phyloP scores from a whole-genome alignment of 2,329 filamentous ascomycete species.

The Penicillium fuscoglaucum region DNA sequence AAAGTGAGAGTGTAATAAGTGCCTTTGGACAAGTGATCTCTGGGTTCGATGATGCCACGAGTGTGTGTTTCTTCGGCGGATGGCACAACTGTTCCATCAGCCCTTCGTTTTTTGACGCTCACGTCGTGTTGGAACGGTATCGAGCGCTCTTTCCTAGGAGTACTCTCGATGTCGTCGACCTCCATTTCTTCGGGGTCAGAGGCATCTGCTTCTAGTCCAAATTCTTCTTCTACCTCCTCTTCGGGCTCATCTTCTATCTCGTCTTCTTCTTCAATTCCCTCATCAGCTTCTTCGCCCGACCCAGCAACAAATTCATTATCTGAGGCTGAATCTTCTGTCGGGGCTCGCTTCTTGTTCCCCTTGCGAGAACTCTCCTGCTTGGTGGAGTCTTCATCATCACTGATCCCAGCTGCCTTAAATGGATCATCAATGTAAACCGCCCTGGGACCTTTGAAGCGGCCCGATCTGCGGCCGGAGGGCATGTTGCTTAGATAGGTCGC shows the following conservation, averaged over 20 bases:
- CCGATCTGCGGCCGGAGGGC: slow-evolving; percentile 36
- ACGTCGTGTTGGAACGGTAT: slow-evolving; percentile 1
- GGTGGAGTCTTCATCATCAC: slow-evolving; percentile 30
- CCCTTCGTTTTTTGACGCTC: slow-evolving; percentile 15
- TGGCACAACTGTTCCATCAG: slow-evolving; percentile 22
- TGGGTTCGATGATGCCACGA: slow-evolving; percentile 39
- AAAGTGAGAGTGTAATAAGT: slow-evolving; percentile 52
- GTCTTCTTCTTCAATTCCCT: slow-evolving; percentile 16
- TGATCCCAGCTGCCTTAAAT: slow-evolving; percentile 37
- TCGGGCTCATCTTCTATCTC: slow-evolving; percentile 19
- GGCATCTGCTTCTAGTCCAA: slow-evolving; percentile 23
- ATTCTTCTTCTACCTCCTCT: slow-evolving; percentile 19
- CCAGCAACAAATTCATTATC: slow-evolving; percentile 39
- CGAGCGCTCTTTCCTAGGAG: slow-evolving; percentile 11
- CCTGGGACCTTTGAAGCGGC: slow-evolving; percentile 33
- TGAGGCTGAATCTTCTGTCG: slow-evolving; percentile 26
- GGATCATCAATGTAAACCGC: slow-evolving; percentile 39
- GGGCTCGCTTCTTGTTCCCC: slow-evolving; percentile 19
- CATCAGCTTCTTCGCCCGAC: slow-evolving; percentile 20
- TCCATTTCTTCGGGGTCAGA: slow-evolving; percentile 23
- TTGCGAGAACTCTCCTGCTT: slow-evolving; percentile 4
- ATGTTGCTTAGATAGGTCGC: slow-evolving; percentile 19
- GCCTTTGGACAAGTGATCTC: slow-evolving; percentile 43
- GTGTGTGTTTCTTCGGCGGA: slow-evolving; percentile 34
- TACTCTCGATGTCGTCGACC: slow-evolving; percentile 1